These are phyloP conservation scores for Plantago elongata DNA, from an alignment of 257 asterid species.

Conservation along the genomic window DNA sequence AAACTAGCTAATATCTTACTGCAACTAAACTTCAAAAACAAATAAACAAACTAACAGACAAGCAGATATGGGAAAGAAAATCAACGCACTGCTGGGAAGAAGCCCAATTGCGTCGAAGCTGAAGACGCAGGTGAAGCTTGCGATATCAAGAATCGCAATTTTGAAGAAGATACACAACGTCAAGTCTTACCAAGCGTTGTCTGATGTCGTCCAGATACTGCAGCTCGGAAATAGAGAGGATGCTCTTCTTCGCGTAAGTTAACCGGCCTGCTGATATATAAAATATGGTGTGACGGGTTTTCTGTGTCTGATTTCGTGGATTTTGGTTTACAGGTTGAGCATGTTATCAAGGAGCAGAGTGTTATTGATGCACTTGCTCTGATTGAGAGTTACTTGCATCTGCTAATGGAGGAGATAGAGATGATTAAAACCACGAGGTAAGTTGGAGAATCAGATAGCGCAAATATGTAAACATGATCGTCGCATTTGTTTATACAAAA, in stretches of 20 bases:
- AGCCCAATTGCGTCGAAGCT: constrained; percentile 24
- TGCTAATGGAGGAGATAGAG: constrained; percentile 24
- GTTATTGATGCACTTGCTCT: constrained; percentile 26
- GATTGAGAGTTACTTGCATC: constrained; percentile 30
- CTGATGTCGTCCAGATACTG: constrained; percentile 39
- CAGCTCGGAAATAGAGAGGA: constrained; percentile 27
- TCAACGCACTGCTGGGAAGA: constrained; percentile 25
- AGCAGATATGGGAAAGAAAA: constrained; percentile 21
- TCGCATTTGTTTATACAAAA: not conserved
- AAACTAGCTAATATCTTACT: too few species aligned
- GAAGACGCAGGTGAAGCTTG: constrained; percentile 24
- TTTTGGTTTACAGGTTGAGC: constrained; percentile 24
- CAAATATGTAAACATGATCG: too few species aligned
- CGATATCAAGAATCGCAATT: constrained; percentile 32
- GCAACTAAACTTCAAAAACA: too few species aligned
- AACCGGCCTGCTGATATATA: not conserved
- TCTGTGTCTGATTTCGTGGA: not conserved
- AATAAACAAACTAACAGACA: not conserved
- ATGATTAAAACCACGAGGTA: constrained; percentile 27
- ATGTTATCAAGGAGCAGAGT: constrained; percentile 30
- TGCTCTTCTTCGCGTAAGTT: constrained; percentile 36
- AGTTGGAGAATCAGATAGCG: too few species aligned
- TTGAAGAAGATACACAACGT: constrained; percentile 28
- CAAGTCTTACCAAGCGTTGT: constrained; percentile 27
- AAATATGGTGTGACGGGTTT: not conserved